Conservation (phyloP, 164 flowering plant genomes). For the Aristolochia contorta region DNA sequence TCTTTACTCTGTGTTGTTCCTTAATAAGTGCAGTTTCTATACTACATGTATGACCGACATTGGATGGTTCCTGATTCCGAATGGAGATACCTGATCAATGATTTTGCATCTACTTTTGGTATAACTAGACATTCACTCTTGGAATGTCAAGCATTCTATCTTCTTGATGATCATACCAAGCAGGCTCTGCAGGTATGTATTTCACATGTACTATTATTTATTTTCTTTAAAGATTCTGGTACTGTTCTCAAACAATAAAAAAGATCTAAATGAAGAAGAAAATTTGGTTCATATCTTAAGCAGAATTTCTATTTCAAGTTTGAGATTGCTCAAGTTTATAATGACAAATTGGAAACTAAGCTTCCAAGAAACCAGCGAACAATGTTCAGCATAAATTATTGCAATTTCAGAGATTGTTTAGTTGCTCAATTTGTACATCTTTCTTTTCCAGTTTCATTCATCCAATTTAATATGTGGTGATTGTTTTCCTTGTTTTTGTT, state of each 20-base stretch:
- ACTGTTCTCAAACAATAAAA: too few species aligned
- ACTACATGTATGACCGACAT: slow-evolving; percentile 84
- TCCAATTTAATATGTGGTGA: background rate
- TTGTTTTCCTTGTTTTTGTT: background rate
- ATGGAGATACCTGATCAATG: slow-evolving; percentile 71
- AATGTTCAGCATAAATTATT: too few species aligned
- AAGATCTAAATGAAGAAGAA: too few species aligned
- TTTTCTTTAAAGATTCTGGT: too few species aligned
- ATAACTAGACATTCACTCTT: slow-evolving; percentile 63
- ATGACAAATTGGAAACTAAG: too few species aligned
- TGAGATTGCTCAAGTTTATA: too few species aligned
- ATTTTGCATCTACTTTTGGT: slow-evolving; percentile 75
- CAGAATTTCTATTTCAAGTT: too few species aligned
- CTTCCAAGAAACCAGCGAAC: too few species aligned
- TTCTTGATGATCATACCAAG: slow-evolving; percentile 76
- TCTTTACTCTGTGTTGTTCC: slow-evolving; percentile 12
- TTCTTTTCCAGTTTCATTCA: too few species aligned
- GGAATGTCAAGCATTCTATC: slow-evolving; percentile 81
- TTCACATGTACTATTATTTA: background rate
- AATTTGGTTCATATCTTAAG: too few species aligned
- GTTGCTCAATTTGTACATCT: too few species aligned
- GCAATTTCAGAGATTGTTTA: too few species aligned
- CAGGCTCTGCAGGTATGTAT: slow-evolving; percentile 67
- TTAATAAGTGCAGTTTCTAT: slow-evolving; percentile 63
- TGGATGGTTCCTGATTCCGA: slow-evolving; percentile 61